Percentiles rank a stretch among this genome's conserved stretches.
Conservation (phyloP, 352 stramenopile species). For the Phytophthora pini region DNA sequence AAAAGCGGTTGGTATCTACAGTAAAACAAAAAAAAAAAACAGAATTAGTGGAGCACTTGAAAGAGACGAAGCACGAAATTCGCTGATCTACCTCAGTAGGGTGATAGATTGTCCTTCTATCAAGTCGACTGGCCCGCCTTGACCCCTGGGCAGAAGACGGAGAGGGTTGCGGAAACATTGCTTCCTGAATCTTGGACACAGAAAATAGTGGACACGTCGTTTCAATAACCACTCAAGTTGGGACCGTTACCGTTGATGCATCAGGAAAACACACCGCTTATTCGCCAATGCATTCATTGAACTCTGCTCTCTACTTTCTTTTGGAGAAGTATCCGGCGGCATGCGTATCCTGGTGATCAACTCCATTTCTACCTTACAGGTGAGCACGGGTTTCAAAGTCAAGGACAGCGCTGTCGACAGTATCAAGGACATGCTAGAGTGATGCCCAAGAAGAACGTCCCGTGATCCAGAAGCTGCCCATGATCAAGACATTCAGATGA, state of each 20-base stretch:
- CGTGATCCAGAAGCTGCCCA: too few relatives aligned
- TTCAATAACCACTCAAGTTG: conserved; percentile 5
- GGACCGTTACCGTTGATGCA: conserved; percentile 13
- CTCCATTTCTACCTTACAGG: too few relatives aligned
- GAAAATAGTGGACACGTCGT: conserved; percentile 4
- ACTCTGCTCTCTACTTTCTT: too few relatives aligned
- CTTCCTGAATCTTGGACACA: neutral
- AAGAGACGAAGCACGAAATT: neutral
- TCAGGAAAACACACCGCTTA: neutral
- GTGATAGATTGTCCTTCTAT: conserved; percentile 45
- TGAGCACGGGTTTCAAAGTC: too few relatives aligned
- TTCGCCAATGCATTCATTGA: too few relatives aligned
- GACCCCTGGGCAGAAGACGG: conserved; percentile 8
- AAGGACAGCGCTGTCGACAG: too few relatives aligned
- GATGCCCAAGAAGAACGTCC: too few relatives aligned
- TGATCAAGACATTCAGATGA: too few relatives aligned
- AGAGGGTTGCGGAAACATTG: conserved; percentile 25
- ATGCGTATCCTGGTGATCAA: too few relatives aligned
- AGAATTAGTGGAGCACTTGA: too few relatives aligned
- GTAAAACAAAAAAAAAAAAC: neutral
- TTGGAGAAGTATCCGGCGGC: too few relatives aligned
- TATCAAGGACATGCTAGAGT: too few relatives aligned
- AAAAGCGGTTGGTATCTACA: conserved; percentile 37
- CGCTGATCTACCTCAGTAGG: conserved; percentile 38
- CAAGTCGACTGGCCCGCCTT: conserved; percentile 14